These are phyloP conservation scores for Cicer cuneatum DNA, from an alignment of 306 rosid genomes.

Conservation along the genomic window DNA sequence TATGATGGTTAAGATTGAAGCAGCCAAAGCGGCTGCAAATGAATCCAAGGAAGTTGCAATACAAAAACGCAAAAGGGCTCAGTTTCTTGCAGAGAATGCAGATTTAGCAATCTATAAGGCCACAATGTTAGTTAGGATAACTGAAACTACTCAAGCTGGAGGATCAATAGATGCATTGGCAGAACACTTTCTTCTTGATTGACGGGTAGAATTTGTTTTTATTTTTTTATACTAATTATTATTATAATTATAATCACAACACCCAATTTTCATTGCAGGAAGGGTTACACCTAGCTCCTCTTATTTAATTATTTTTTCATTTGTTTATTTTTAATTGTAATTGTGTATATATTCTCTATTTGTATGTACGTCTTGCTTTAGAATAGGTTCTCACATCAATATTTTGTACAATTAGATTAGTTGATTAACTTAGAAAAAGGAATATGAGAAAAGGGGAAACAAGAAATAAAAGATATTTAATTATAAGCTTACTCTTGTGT, in stretches of 20 bases:
- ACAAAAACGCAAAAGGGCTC: slow-evolving; percentile 67
- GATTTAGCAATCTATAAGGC: slow-evolving; percentile 76
- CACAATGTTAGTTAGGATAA: slow-evolving; percentile 56
- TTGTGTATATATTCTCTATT: slow-evolving; percentile 62
- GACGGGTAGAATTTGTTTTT: slow-evolving; percentile 40
- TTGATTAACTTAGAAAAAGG: slow-evolving; percentile 43
- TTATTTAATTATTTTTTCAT: slow-evolving; percentile 18
- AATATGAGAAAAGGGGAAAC: not conserved
- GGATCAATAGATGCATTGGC: slow-evolving; percentile 52
- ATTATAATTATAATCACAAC: slow-evolving; percentile 18
- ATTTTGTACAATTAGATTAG: slow-evolving; percentile 54
- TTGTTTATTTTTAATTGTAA: slow-evolving; percentile 40
- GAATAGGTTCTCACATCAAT: slow-evolving; percentile 54
- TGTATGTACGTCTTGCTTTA: slow-evolving; percentile 68
- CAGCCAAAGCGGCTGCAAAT: slow-evolving; percentile 60
- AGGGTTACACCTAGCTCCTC: slow-evolving; percentile 28
- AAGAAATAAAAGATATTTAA: slow-evolving; percentile 37
- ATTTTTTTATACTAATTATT: slow-evolving; percentile 43
- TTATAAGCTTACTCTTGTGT: not conserved
- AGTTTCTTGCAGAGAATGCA: slow-evolving; percentile 66
- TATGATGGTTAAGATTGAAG: slow-evolving; percentile 49
- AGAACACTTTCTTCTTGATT: slow-evolving; percentile 62
- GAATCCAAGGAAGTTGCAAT: slow-evolving; percentile 58
- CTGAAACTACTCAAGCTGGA: slow-evolving; percentile 61
- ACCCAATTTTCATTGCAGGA: slow-evolving; percentile 40